These are phyloP conservation scores for Microbotryomycetes sp. DNA, from an alignment of 1,284 basidiomycete genomes.

Conservation along the genomic window DNA sequence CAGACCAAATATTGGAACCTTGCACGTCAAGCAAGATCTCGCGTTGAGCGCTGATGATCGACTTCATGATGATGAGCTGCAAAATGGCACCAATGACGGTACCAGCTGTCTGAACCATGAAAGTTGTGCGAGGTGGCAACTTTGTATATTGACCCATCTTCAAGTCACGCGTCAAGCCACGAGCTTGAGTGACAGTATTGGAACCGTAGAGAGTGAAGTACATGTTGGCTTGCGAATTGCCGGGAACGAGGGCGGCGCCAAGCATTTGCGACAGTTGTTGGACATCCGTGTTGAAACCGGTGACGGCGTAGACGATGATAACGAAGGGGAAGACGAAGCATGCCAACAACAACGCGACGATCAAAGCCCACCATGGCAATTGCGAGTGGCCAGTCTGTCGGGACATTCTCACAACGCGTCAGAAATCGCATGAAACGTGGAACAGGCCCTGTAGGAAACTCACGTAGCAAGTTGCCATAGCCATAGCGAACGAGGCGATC, in stretches of 20 bases:
- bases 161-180: constrained; percentile 54
- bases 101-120: constrained; percentile 60
- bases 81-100: constrained; percentile 54
- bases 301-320: constrained; percentile 52
- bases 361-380: constrained; percentile 56
- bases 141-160: constrained; percentile 74
- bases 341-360: constrained; percentile 47
- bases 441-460: not conserved
- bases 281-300: constrained; percentile 43
- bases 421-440: constrained; percentile 42
- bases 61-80: constrained; percentile 50
- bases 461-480: constrained; percentile 41
- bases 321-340: constrained; percentile 55
- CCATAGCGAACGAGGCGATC: constrained; percentile 50
- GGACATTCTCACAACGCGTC: not conserved
- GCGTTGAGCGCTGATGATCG: constrained; percentile 49
- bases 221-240: constrained; percentile 59
- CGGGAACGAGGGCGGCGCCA: constrained; percentile 56
- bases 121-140: constrained; percentile 64
- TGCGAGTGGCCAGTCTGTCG: constrained; percentile 52
- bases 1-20: constrained; percentile 46
- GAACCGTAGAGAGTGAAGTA: constrained; percentile 33
- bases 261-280: constrained; percentile 59
- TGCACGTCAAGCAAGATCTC: constrained; percentile 50
- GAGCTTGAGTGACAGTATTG: constrained; percentile 48